Evolutionary conservation across 1,139 yeast genomes (phyloP), one percentile per base, ranked within the genome.

Genomic region (Suhomyces taliae): DNA sequence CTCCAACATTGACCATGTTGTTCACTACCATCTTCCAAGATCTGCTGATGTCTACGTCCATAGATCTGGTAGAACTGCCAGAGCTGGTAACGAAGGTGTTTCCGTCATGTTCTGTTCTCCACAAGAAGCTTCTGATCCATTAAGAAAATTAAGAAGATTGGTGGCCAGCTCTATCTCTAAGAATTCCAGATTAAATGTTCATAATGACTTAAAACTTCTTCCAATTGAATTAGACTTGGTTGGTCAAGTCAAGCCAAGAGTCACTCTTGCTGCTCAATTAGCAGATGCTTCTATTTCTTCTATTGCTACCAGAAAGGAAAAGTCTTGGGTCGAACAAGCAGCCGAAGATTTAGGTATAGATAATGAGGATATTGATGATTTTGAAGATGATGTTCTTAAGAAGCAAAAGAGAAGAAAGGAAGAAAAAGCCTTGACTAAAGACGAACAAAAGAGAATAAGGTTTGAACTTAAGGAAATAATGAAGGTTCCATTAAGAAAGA

Each of bases 11-110:
- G 87, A 90, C 59, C 99, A 93, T 65, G 99, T 95, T 37, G 90
- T 93, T 11, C 99, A 93, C 65, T 93, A 93, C 61, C 98, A 93
- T 67, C 75, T 95, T 52, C 99, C 99, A 9, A 78, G 98, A 53
- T 79, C 96, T 8, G 98, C 98, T 0, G 99, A 95, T 64, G 83
- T 90, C 46, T 93, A 93, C 62, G 85, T 93, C 54, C 99, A 93
- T 68, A 80, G 99, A 65, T 89, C 97, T 1, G 99, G 99, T 52
- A 84, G 99, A 78, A 95, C 99, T 19, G 99, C 96, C 0, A 87
- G 99, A 75, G 97, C 96, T 2, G 93, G 95, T 0, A 81, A 79
- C 45, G 95, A 89, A 62, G 99, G 99, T 74, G 96, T 93, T 15
- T 86, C 97, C 2, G 85, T 95, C 36, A 83, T 90, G 79, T 74